Conservation (phyloP, 805 yeast species). For the Candida sithepensis region DNA sequence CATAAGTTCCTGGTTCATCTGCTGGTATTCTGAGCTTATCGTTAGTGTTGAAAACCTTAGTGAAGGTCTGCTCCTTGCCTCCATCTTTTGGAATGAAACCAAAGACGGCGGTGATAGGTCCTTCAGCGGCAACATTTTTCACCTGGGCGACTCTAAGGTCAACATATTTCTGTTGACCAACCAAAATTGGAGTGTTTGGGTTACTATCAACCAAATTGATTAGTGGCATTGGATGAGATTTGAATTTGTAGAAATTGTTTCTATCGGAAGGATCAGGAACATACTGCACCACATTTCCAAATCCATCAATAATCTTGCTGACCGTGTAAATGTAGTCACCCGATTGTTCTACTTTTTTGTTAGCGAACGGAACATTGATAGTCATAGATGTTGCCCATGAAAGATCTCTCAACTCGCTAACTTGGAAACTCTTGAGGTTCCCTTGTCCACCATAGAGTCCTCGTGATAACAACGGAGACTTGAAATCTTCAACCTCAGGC, state of each 20-base stretch:
- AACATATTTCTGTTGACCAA: constrained; percentile 31
- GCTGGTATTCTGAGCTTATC: constrained; percentile 33
- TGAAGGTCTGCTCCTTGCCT: constrained; percentile 13
- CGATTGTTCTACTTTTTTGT: constrained; percentile 26
- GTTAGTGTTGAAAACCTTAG: constrained; percentile 28
- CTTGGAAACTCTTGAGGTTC: constrained; percentile 20
- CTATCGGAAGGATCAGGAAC: constrained; percentile 32
- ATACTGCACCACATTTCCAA: constrained; percentile 55
- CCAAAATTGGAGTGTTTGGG: constrained; percentile 27
- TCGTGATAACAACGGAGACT: constrained; percentile 44
- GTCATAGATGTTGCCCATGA: constrained; percentile 32
- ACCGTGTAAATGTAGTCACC: constrained; percentile 58
- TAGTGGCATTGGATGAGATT: constrained; percentile 54
- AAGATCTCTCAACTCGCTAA: constrained; percentile 36
- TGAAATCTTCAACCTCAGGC: constrained; percentile 43
- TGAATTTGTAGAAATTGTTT: constrained; percentile 42
- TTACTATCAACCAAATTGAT: constrained; percentile 41
- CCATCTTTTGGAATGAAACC: constrained; percentile 29
- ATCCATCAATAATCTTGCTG: constrained; percentile 59
- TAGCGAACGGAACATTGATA: constrained; percentile 26
- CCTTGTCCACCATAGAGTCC: constrained; percentile 25
- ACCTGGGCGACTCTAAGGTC: constrained; percentile 25
- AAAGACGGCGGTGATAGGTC: constrained; percentile 43
- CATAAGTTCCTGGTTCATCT: constrained; percentile 64
- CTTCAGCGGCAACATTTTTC: constrained; percentile 34